Percentiles rank a stretch among this genome's conserved stretches.
phyloP scores from a whole-genome alignment of 768 basidiomycete genomes.

The Hirschioporus abietinus region DNA sequence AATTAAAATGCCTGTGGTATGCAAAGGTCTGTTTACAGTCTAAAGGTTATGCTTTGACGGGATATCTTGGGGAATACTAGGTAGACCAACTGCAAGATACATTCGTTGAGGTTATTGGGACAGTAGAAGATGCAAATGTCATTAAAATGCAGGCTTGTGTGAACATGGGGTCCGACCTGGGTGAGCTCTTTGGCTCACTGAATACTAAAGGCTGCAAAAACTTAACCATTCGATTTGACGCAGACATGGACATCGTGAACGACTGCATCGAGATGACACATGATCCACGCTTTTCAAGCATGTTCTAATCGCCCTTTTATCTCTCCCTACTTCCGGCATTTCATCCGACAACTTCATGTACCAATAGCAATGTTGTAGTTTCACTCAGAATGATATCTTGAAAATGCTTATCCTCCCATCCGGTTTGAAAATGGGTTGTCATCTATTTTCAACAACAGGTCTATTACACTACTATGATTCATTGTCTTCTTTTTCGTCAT shows the following conservation, averaged over 20 bases:
- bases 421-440: not conserved
- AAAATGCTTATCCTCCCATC: not conserved
- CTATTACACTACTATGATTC: not conserved
- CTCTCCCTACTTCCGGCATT: not conserved
- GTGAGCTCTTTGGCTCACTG: conserved; percentile 35
- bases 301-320: not conserved
- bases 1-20: not conserved
- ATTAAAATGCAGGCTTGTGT: conserved; percentile 50
- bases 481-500: not conserved
- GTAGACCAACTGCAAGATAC: conserved; percentile 42
- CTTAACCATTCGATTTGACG: not conserved
- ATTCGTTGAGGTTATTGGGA: conserved; percentile 66
- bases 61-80: conserved; percentile 19
- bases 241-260: conserved; percentile 58
- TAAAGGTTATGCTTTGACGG: not conserved
- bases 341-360: not conserved
- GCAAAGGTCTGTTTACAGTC: not conserved
- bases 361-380: not conserved
- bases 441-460: not conserved
- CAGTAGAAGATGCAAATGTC: conserved; percentile 46
- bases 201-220: conserved; percentile 9
- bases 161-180: conserved; percentile 56
- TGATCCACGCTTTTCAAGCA: conserved; percentile 45
- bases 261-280: conserved; percentile 58
- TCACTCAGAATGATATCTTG: not conserved